Conservation (phyloP, 495 filamentous ascomycete genomes). For the Podospora bellae-mahoneyi region DNA sequence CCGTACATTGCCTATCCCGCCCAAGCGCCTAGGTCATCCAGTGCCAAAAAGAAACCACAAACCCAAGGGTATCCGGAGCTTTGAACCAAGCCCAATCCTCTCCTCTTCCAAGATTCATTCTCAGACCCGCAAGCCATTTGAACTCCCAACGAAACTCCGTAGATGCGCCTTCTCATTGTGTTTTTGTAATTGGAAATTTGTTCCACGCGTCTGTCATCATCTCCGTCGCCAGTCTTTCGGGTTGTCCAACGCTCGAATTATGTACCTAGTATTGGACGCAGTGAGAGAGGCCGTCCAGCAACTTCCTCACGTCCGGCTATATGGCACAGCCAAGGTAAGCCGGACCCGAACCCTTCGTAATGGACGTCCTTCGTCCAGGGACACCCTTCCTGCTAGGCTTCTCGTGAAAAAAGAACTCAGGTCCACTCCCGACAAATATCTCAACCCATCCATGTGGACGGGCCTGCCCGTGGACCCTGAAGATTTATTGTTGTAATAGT, state of each 20-base stretch:
- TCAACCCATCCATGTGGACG: not conserved
- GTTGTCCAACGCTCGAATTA: too few relatives aligned
- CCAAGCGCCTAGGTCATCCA: not conserved
- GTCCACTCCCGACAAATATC: not conserved
- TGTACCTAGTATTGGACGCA: not conserved
- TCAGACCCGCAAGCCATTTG: not conserved
- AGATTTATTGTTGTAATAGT: not conserved
- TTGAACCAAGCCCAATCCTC: not conserved
- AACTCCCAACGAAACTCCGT: not conserved
- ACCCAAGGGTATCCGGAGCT: not conserved
- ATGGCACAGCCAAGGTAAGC: not conserved
- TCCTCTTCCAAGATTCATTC: not conserved
- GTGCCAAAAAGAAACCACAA: not conserved
- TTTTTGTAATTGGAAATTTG: too few relatives aligned
- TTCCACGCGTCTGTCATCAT: too few relatives aligned
- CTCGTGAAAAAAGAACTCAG: not conserved
- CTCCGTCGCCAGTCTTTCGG: too few relatives aligned
- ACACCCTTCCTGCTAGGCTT: not conserved
- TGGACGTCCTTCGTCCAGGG: not conserved
- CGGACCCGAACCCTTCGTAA: too few relatives aligned
- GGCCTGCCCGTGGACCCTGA: not conserved
- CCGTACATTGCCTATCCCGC: not conserved
- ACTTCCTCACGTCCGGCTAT: not conserved
- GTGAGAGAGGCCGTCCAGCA: not conserved
- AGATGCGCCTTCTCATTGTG: too few relatives aligned